These are phyloP conservation scores for Adansonia gregorii DNA, from an alignment of 441 rosid species.

Conservation along the genomic window DNA sequence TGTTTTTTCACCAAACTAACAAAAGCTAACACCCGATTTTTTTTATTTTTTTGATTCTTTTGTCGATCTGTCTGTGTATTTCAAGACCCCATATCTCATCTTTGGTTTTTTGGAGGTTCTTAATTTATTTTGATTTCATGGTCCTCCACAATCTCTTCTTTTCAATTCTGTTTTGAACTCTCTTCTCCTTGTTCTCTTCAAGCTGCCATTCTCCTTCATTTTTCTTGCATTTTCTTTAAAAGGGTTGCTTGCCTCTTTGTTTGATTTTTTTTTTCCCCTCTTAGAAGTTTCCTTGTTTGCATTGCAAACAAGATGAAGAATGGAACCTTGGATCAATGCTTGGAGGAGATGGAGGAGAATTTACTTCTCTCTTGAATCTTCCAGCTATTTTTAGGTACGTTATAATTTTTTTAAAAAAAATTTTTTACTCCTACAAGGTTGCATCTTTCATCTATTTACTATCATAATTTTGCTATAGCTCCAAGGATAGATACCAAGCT, in stretches of 20 bases:
- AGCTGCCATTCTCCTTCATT: background rate
- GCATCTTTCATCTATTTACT: background rate
- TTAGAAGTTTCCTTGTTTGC: background rate
- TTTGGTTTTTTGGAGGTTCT: background rate
- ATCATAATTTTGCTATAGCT: background rate
- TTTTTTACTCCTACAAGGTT: background rate
- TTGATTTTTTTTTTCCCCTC: too few relatives aligned
- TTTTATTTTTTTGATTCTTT: constrained; percentile 15
- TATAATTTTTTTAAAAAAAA: background rate
- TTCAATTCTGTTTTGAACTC: background rate
- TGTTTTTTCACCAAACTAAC: constrained; percentile 22
- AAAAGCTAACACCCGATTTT: constrained; percentile 24
- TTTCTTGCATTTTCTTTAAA: background rate
- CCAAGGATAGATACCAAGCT: constrained; percentile 41
- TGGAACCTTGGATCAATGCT: constrained; percentile 23
- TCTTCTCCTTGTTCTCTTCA: background rate
- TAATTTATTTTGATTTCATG: constrained; percentile 31
- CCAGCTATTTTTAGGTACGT: constrained; percentile 25
- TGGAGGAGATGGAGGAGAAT: constrained; percentile 25
- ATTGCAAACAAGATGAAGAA: constrained; percentile 13
- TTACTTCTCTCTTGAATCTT: constrained; percentile 33
- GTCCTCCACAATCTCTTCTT: constrained; percentile 25
- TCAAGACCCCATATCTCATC: constrained; percentile 12
- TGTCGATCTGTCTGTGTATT: background rate
- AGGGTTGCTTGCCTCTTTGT: too few relatives aligned